A percentile compares a stretch with the other conserved stretches of the same genome.
Conservation (phyloP, 306 rosid genomes). For the Prunus padus region DNA sequence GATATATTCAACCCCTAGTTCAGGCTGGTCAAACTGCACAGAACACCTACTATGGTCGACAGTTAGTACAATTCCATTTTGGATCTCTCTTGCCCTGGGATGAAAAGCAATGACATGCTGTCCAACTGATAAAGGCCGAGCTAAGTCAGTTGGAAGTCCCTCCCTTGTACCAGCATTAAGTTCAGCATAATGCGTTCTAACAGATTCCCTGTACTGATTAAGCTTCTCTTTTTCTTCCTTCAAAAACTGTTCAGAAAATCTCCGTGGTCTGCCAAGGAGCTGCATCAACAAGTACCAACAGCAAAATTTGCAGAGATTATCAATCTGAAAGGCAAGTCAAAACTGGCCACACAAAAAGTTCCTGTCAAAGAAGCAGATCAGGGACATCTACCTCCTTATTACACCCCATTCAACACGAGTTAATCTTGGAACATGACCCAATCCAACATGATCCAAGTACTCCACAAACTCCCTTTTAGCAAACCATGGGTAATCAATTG, state of each 20-base stretch:
- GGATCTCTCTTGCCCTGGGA: conserved; percentile 74
- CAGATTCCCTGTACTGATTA: conserved; percentile 82
- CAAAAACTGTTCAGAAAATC: conserved; percentile 82
- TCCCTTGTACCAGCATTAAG: conserved; percentile 74
- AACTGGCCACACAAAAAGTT: not conserved
- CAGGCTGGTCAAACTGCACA: conserved; percentile 82
- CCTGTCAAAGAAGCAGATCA: conserved; percentile 30
- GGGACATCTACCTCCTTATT: conserved; percentile 67
- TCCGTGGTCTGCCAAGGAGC: conserved; percentile 96
- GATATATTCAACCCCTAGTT: conserved; percentile 82
- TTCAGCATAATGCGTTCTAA: conserved; percentile 86
- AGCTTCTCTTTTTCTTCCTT: conserved; percentile 84
- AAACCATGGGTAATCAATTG: conserved; percentile 96
- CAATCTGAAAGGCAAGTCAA: conserved; percentile 12
- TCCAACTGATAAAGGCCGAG: conserved; percentile 79
- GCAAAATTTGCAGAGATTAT: conserved; percentile 10
- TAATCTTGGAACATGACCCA: conserved; percentile 92
- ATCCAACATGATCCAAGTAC: conserved; percentile 90
- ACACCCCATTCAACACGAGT: conserved; percentile 98
- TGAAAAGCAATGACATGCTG: conserved; percentile 80
- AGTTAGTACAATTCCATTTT: conserved; percentile 75
- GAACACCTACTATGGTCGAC: conserved; percentile 63
- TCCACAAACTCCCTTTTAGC: conserved; percentile 89
- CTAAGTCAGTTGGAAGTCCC: conserved; percentile 90
- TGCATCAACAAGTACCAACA: conserved; percentile 44